Evolutionary conservation across 2,329 filamentous ascomycete genomes (phyloP).

Genomic region (Xylaria sp.): DNA sequence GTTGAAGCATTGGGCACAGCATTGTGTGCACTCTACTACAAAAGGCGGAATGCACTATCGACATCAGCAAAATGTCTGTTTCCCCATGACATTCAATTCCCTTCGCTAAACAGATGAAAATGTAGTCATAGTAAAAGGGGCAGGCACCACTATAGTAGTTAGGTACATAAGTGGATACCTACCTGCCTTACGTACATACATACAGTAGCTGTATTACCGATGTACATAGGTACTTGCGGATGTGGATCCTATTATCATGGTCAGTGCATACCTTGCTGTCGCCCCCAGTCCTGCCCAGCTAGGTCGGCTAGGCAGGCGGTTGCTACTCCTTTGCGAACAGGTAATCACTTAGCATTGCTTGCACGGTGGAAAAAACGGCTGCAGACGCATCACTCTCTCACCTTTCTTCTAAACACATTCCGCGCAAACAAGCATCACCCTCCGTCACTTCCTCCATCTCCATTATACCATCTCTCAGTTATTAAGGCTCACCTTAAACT

Average conservation of each 20-base stretch:
- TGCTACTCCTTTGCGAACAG: conserved; percentile 48
- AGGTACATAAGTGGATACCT: background rate
- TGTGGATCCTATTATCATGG: background rate
- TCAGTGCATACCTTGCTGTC: background rate
- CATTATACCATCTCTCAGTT: conserved; percentile 32
- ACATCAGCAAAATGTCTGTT: too few species aligned
- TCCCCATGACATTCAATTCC: too few species aligned
- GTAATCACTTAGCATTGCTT: conserved; percentile 47
- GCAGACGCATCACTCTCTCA: conserved; percentile 31
- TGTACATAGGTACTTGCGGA: background rate
- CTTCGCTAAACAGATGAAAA: too few species aligned
- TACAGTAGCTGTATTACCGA: too few species aligned
- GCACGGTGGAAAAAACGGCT: conserved; percentile 41
- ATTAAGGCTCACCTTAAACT: conserved; percentile 38
- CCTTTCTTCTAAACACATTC: conserved; percentile 35
- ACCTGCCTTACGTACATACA: background rate
- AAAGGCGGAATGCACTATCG: too few species aligned
- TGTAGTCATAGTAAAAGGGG: too few species aligned
- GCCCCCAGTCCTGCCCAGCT: conserved; percentile 6
- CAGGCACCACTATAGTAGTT: too few species aligned
- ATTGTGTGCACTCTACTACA: too few species aligned
- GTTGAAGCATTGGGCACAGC: too few species aligned
- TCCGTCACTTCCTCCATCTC: conserved; percentile 31
- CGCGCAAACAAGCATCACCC: conserved; percentile 34
- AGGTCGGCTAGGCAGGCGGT: conserved; percentile 17